A percentile compares a stretch with the other conserved stretches of the same genome.
Conservation (phyloP, 176 grass and related monocot species). For the Miscanthus lutarioriparius region DNA sequence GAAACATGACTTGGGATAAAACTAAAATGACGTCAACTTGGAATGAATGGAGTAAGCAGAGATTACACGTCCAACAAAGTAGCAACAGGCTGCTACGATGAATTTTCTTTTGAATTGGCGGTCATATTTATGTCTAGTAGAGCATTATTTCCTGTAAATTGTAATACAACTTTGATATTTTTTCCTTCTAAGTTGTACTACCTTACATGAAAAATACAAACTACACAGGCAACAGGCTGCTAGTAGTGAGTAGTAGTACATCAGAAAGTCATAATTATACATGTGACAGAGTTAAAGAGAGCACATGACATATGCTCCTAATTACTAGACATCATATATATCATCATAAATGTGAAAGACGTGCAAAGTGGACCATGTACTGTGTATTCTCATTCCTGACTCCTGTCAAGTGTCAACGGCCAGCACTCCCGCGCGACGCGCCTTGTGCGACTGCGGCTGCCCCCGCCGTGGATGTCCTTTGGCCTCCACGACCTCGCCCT, state of each 20-base stretch:
- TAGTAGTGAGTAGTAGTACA: neutral
- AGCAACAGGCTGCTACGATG: neutral
- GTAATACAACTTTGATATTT: neutral
- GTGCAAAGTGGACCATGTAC: neutral
- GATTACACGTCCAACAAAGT: neutral
- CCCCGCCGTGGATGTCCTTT: neutral
- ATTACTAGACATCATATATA: neutral
- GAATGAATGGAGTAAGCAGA: neutral
- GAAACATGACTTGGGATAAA: too few relatives aligned
- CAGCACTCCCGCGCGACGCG: neutral
- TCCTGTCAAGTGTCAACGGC: neutral
- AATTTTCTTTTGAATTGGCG: neutral
- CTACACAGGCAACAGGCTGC: neutral
- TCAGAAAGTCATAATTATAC: neutral
- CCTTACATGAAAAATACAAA: neutral
- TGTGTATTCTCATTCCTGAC: neutral
- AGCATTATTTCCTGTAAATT: neutral
- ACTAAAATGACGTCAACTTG: too few relatives aligned
- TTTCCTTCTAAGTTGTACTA: neutral
- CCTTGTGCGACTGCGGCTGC: neutral
- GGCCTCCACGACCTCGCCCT: neutral
- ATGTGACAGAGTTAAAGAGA: neutral
- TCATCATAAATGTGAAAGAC: neutral
- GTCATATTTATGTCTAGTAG: neutral
- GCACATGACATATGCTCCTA: neutral